These are phyloP conservation scores for Cryptococcus sp. DNA, from an alignment of 1,284 basidiomycete species.

Conservation along the genomic window DNA sequence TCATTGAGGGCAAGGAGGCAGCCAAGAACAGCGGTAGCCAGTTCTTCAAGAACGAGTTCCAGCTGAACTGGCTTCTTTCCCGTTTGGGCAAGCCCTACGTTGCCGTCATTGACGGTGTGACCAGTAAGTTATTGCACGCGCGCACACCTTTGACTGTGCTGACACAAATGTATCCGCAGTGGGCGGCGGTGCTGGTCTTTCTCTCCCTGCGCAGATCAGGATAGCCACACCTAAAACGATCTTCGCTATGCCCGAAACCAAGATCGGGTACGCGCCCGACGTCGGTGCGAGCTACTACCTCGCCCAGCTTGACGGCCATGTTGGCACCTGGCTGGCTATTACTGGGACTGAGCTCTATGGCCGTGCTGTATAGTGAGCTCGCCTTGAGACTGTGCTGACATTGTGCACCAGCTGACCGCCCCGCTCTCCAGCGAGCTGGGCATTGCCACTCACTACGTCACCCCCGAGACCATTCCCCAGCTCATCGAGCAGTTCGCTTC, in stretches of 20 bases:
- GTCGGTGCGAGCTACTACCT: constrained; percentile 91
- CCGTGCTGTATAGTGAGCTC: constrained; percentile 73
- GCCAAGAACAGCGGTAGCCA: constrained; percentile 56
- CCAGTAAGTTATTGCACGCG: constrained; percentile 60
- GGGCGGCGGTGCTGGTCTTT: constrained; percentile 93
- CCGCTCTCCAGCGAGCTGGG: constrained; percentile 66
- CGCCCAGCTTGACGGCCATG: constrained; percentile 80
- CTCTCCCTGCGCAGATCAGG: constrained; percentile 82
- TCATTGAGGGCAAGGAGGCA: constrained; percentile 47
- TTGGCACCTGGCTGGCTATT: constrained; percentile 91
- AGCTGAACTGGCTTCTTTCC: constrained; percentile 81
- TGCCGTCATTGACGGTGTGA: constrained; percentile 83
- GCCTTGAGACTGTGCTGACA: neutral
- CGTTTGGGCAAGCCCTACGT: constrained; percentile 81
- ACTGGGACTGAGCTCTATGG: constrained; percentile 73
- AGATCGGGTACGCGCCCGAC: constrained; percentile 62
- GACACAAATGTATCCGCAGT: too few relatives aligned
- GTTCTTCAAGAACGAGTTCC: constrained; percentile 94
- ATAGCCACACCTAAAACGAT: constrained; percentile 89
- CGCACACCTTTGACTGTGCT: neutral
- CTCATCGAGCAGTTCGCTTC: constrained; percentile 54
- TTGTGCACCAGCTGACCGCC: constrained; percentile 1
- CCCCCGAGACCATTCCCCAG: constrained; percentile 66
- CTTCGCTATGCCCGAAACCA: constrained; percentile 97
- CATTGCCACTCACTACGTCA: constrained; percentile 85